These are phyloP conservation scores for Podila epigama DNA, from an alignment of 192 early-diverging fungal species.

Conservation along the genomic window DNA sequence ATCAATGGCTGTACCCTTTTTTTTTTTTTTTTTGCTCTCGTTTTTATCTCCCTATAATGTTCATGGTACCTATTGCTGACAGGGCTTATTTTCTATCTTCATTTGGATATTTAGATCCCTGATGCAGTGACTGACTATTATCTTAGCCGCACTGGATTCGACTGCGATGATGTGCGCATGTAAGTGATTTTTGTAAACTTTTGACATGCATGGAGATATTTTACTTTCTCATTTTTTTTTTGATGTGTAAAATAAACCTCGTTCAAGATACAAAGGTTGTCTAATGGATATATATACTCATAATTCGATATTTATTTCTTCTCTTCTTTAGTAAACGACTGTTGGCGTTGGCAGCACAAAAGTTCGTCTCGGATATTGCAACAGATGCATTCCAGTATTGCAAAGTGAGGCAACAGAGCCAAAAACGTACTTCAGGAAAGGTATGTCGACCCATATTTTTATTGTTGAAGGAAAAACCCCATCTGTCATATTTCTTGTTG, in stretches of 20 bases:
- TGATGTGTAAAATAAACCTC: too few species aligned
- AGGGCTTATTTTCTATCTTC: too few species aligned
- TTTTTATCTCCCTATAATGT: not conserved
- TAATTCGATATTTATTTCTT: too few species aligned
- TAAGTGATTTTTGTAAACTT: constrained; percentile 42
- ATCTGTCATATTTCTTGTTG: not conserved
- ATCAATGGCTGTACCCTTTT: too few species aligned
- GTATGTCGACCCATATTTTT: constrained; percentile 15
- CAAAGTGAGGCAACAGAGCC: constrained; percentile 77
- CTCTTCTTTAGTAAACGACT: constrained; percentile 66
- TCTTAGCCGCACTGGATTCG: constrained; percentile 76
- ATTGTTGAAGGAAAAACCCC: not conserved
- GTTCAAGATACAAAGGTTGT: too few species aligned
- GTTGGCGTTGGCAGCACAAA: constrained; percentile 84
- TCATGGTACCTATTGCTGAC: too few species aligned
- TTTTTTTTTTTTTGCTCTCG: not conserved
- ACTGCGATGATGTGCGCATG: constrained; percentile 81
- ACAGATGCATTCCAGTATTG: constrained; percentile 86
- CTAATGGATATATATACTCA: too few species aligned
- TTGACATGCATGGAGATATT: too few species aligned
- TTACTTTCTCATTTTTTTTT: too few species aligned
- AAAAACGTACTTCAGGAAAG: constrained; percentile 51
- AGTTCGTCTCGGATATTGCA: constrained; percentile 86
- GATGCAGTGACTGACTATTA: constrained; percentile 96
- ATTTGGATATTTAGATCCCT: constrained; percentile 89